Base-by-base conservation (phyloP, 768 basidiomycete species). In the Rhodotorula paludigena region DNA sequence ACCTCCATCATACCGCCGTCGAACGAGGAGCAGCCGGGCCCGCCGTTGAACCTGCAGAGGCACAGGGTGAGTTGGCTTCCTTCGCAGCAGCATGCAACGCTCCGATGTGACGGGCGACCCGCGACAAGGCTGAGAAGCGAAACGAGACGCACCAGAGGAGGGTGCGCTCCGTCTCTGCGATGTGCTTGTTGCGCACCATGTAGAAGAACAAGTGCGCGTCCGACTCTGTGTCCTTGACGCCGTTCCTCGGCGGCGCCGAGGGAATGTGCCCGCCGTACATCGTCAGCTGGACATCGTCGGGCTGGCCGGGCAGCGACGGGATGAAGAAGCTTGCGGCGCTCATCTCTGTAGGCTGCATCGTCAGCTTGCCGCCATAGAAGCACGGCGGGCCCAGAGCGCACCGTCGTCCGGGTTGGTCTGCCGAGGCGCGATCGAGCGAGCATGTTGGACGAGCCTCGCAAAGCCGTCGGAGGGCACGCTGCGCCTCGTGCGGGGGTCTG, bases 1-100 rank as follows among this genome's bases (percentile, higher is more conserved):
- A 93, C 82, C 74, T 98, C 94, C 91, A 98, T 93, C 87, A 98
- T 88, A 25, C 92, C 83, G 33, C 94, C 94, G 74, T 98, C 94
- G 76, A 98, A 97, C 1, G 90, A 92, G 0, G 92, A 96, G 78
- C 96, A 98, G 36, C 96, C 96, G 28, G 94, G 94, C 2, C 94
- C 94, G 25, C 68, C 64, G 45, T 73, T 72, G 63, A 68, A 71
- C 64, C 65, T 63, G 58, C 23, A 28, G 8, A 25, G 6, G 2
- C 32, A 36, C 16, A 25, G 6, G 30, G 14, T 28, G n/a, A n/a
- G n/a, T n/a, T n/a, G n/a, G n/a, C n/a, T n/a, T n/a, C n/a, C n/a
- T n/a, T n/a, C n/a, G n/a, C n/a, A n/a, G n/a, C n/a, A n/a, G n/a
- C n/a, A n/a, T n/a, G n/a, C n/a, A n/a, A n/a, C n/a, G n/a, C n/a